phyloP scores from a whole-genome alignment of 2,329 filamentous ascomycete species.

The Monosporascus sp. region DNA sequence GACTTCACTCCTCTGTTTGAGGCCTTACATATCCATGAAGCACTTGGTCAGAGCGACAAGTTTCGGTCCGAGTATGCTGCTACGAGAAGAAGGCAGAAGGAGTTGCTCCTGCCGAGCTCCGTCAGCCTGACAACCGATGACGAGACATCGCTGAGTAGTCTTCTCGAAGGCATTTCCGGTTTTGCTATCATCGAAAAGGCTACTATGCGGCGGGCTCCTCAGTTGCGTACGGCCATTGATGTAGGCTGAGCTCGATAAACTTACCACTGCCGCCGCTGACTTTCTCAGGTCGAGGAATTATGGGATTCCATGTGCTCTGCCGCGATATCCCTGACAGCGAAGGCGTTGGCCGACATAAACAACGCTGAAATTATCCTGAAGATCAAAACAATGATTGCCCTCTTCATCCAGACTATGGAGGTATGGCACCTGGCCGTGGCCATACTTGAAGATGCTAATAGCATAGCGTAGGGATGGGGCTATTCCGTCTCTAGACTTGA shows the following conservation, averaged over 20 bases:
- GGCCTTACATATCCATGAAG: conserved; percentile 93
- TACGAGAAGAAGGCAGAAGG: conserved; percentile 86
- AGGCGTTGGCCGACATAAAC: conserved; percentile 71
- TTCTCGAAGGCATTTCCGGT: conserved; percentile 89
- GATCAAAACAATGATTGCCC: conserved; percentile 85
- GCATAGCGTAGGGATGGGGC: conserved; percentile 64
- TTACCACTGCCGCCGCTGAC: conserved; percentile 2
- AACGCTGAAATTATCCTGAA: conserved; percentile 90
- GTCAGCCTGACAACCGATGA: conserved; percentile 79
- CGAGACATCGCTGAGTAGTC: conserved; percentile 77
- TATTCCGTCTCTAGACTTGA: conserved; percentile 82
- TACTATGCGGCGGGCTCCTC: conserved; percentile 81
- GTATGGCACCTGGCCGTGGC: conserved; percentile 38
- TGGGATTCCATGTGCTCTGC: conserved; percentile 98
- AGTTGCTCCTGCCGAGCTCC: conserved; percentile 73
- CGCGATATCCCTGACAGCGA: conserved; percentile 75
- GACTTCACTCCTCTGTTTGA: conserved; percentile 94
- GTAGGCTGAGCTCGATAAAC: conserved; percentile 41
- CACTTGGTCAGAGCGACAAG: conserved; percentile 84
- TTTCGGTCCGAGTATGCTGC: conserved; percentile 90
- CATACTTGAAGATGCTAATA: background rate
- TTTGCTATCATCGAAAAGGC: conserved; percentile 96
- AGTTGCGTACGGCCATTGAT: conserved; percentile 76
- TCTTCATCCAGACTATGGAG: conserved; percentile 99
- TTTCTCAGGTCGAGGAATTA: conserved; percentile 79